phyloP scores from a whole-genome alignment of 805 yeast species.

The Yamadazyma olivae region DNA sequence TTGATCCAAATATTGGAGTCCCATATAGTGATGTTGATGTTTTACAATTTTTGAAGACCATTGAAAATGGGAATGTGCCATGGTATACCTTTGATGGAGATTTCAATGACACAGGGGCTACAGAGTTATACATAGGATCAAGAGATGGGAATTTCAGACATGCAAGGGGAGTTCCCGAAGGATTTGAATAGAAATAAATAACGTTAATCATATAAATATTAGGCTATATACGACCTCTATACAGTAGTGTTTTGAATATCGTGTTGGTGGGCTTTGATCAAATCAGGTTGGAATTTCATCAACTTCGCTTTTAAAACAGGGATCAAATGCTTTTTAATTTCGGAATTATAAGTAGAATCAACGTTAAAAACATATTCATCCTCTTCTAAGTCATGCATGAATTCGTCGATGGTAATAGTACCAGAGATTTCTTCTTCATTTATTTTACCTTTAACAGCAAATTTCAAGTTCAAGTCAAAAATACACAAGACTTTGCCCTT shows the following conservation, averaged over 20 bases:
- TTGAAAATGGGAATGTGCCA: slow-evolving; percentile 46
- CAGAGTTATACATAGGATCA: slow-evolving; percentile 39
- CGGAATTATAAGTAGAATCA: slow-evolving; percentile 35
- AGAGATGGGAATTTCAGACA: slow-evolving; percentile 58
- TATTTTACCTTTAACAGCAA: slow-evolving; percentile 40
- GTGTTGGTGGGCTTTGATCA: slow-evolving; percentile 58
- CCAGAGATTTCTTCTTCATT: slow-evolving; percentile 40
- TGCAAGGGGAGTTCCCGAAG: slow-evolving; percentile 87
- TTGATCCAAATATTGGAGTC: slow-evolving; percentile 84
- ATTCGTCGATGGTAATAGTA: slow-evolving; percentile 56
- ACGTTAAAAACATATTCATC: slow-evolving; percentile 57
- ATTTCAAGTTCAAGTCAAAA: slow-evolving; percentile 58
- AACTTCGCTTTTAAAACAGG: slow-evolving; percentile 51
- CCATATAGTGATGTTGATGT: slow-evolving; percentile 84
- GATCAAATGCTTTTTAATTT: slow-evolving; percentile 46
- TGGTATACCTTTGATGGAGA: slow-evolving; percentile 53
- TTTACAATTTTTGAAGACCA: slow-evolving; percentile 57
- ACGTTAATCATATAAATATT: background rate
- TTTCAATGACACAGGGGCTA: slow-evolving; percentile 51
- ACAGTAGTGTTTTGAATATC: slow-evolving; percentile 53
- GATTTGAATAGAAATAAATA: slow-evolving; percentile 48
- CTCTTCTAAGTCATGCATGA: slow-evolving; percentile 73
- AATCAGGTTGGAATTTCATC: slow-evolving; percentile 58
- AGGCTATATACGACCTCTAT: background rate
- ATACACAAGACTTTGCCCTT: slow-evolving; percentile 78